Base-by-base conservation (phyloP, 352 stramenopile species). In the Lagenidium giganteum region DNA sequence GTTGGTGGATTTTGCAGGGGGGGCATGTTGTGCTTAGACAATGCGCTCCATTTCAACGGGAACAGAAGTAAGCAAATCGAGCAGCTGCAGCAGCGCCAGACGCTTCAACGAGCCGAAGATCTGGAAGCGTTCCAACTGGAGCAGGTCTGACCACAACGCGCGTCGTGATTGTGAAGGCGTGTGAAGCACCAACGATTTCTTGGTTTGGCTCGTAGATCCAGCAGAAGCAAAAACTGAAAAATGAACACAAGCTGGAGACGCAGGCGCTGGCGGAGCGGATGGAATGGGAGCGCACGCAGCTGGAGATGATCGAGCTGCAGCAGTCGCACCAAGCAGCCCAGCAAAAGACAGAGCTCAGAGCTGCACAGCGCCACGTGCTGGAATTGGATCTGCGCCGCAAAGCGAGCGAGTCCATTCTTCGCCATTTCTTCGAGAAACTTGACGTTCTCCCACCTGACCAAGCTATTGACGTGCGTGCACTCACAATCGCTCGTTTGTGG, bases 381-480 rank as follows among this genome's bases (percentile, higher is more conserved):
- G 63, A 84, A 23, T 34, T 66, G 5, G 42, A 51, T 34, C 62
- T 52, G n/a, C 47, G 61, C 9, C 62, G 55, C 3, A 40, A 54
- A 16, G 54, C 41, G 7, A 54, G 67, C 11, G 32, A 47, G 4
- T 36, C 57, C 7, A 69, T 74, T 11, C 38, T 48, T 4, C 59
- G 56, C 23, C 58, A 61, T 20, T 82, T 84, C 43, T 67, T 80
- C 23, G 66, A 84, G 35, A 60, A 49, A 8, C 51, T 82, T 21
- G 61, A 55, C 4, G 42, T 57, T 1, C 41, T 80, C 14, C 46
- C 61, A 9, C 53, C 64, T 8, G 43, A 42, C 1, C 40, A 64
- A 20, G 58, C 66, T 2, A 57, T 84, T 28, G 54, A 64, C 17
- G 51, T 76, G 20, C n/a, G n/a, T n/a, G n/a, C n/a, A n/a, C n/a